A percentile compares a stretch with the other conserved stretches of the same genome.
These are phyloP conservation scores for Penicillium sp. DNA, from an alignment of 2,329 filamentous ascomycete species.

Conservation along the genomic window DNA sequence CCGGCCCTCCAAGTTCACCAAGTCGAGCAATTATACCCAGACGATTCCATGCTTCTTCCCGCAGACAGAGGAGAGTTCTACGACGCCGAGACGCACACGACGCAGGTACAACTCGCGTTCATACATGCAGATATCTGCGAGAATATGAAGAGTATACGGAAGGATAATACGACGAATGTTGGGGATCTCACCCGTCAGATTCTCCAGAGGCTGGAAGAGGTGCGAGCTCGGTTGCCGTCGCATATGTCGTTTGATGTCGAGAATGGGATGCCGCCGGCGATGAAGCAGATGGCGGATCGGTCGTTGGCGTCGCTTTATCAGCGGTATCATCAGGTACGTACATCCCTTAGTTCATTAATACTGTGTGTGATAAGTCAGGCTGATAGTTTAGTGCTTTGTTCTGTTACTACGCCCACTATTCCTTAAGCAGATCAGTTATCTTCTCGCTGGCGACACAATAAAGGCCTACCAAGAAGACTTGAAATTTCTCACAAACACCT, in stretches of 20 bases:
- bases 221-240: neutral
- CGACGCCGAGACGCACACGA: neutral
- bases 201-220: neutral
- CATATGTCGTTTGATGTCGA: slow-evolving; percentile 7
- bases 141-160: neutral
- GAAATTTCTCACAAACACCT: neutral
- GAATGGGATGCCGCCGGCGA: neutral
- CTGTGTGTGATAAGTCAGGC: neutral
- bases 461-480: neutral
- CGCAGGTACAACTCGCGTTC: neutral
- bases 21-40: neutral
- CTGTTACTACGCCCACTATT: slow-evolving; percentile 19
- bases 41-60: neutral
- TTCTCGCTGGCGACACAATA: neutral
- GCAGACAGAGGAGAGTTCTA: neutral
- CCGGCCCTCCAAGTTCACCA: neutral
- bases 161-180: neutral
- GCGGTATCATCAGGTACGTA: slow-evolving; percentile 21
- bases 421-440: slow-evolving; percentile 14
- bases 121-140: slow-evolving; percentile 5
- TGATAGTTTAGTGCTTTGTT: slow-evolving; percentile 14
- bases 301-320: slow-evolving; percentile 19
- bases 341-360: neutral
- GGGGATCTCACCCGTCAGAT: neutral
- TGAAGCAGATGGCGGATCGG: slow-evolving; percentile 14